A percentile compares a stretch with the other conserved stretches of the same genome.
These are phyloP conservation scores for Mortierella sp. DNA, from an alignment of 371 early-diverging fungal genomes.

Conservation along the genomic window DNA sequence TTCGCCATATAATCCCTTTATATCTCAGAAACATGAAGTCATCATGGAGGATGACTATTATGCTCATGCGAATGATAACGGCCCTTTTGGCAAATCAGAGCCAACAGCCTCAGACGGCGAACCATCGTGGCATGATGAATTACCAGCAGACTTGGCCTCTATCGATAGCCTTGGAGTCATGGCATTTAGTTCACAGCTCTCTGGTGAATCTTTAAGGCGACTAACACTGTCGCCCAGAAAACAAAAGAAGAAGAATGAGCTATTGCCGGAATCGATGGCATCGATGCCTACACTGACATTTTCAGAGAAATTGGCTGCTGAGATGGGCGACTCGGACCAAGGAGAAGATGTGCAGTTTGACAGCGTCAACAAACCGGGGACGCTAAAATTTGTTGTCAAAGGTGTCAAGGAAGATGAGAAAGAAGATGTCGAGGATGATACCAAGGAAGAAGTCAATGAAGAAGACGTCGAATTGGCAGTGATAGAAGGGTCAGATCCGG, in stretches of 20 bases:
- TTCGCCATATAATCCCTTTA: conserved; percentile 7
- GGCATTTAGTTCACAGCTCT: conserved; percentile 24
- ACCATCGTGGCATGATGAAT: neutral
- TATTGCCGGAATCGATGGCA: neutral
- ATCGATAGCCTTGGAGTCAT: conserved; percentile 20
- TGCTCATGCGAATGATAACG: neutral
- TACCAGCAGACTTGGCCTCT: neutral
- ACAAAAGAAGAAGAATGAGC: conserved; percentile 14
- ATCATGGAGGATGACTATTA: neutral
- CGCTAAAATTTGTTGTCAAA: neutral
- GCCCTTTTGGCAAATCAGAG: neutral
- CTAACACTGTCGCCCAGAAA: conserved; percentile 44
- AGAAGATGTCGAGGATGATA: neutral
- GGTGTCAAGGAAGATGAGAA: no score
- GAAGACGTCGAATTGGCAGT: neutral
- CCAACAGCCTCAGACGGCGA: neutral
- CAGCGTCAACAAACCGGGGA: neutral
- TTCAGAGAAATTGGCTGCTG: conserved; percentile 24
- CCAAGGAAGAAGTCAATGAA: no score
- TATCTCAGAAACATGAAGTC: conserved; percentile 8
- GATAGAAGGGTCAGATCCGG: conserved; percentile 38
- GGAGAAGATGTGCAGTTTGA: neutral
- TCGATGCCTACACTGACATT: conserved; percentile 22
- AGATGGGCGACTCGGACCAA: conserved; percentile 12
- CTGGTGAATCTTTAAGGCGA: conserved; percentile 36